Evolutionary conservation across 164 flowering plant species (phyloP).

Genomic region (Tinospora cordifolia): DNA sequence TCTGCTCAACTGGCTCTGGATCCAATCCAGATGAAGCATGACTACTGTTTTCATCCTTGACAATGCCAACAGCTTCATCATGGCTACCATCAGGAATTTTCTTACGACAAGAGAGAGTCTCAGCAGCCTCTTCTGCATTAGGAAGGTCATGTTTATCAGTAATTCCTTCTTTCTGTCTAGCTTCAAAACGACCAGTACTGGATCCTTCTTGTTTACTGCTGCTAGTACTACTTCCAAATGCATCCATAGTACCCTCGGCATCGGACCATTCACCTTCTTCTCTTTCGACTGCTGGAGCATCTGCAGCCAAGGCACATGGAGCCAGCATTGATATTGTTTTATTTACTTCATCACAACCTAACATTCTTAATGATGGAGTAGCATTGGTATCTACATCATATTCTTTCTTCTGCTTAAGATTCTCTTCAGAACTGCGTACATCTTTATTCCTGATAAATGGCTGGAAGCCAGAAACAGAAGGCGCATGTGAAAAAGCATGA

Average conservation of each 20-base stretch:
- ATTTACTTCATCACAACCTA: constrained; percentile 19
- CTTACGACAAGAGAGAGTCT: constrained; percentile 15
- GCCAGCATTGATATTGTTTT: constrained; percentile 19
- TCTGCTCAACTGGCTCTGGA: constrained; percentile 27
- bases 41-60: constrained; percentile 25
- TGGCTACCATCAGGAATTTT: constrained; percentile 15
- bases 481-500: constrained; percentile 67
- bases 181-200: constrained; percentile 17
- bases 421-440: constrained; percentile 21
- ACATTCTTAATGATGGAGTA: constrained; percentile 25
- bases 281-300: constrained; percentile 48
- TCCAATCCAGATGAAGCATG: constrained; percentile 27
- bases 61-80: constrained; percentile 10
- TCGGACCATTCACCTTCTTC: constrained; percentile 99
- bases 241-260: constrained; percentile 45
- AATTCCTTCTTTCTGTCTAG: constrained; percentile 23
- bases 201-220: constrained; percentile 23
- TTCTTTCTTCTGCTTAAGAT: constrained; percentile 21
- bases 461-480: constrained; percentile 85
- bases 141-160: constrained; percentile 20
- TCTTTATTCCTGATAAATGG: constrained; percentile 60
- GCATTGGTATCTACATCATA: constrained; percentile 17
- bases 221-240: constrained; percentile 15
- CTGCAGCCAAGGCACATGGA: constrained; percentile 21
- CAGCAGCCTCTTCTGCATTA: constrained; percentile 21